Conservation (phyloP, 345 rosid species). For the Eucalyptus albens region DNA sequence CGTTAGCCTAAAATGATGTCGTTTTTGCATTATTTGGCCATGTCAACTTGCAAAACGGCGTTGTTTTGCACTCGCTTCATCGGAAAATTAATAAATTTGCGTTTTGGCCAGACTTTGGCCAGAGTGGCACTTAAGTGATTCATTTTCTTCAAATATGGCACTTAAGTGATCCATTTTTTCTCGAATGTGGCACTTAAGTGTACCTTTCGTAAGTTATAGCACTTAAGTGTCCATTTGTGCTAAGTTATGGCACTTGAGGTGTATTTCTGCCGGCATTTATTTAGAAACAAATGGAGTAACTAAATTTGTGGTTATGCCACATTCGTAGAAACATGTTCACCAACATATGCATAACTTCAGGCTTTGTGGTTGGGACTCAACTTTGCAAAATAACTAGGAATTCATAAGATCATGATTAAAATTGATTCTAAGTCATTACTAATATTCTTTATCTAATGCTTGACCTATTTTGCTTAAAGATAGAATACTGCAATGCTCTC, state of each 20-base stretch:
- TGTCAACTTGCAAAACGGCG: rapidly evolving
- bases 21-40: no score
- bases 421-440: not conserved
- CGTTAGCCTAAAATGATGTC: no score
- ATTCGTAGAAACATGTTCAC: not conserved
- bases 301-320: not conserved
- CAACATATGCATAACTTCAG: no score
- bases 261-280: no score
- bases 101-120: rapidly evolving
- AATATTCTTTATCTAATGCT: not conserved
- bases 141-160: no score
- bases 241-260: no score
- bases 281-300: not conserved
- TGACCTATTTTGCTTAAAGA: not conserved
- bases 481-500: not conserved
- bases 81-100: rapidly evolving
- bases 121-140: no score
- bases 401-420: not conserved
- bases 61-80: rapidly evolving
- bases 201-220: no score
- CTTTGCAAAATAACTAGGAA: not conserved
- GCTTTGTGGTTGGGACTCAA: not conserved
- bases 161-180: no score
- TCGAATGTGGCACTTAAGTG: no score
- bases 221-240: no score